Conservation (phyloP, 441 rosid genomes). For the Populus hybrid region DNA sequence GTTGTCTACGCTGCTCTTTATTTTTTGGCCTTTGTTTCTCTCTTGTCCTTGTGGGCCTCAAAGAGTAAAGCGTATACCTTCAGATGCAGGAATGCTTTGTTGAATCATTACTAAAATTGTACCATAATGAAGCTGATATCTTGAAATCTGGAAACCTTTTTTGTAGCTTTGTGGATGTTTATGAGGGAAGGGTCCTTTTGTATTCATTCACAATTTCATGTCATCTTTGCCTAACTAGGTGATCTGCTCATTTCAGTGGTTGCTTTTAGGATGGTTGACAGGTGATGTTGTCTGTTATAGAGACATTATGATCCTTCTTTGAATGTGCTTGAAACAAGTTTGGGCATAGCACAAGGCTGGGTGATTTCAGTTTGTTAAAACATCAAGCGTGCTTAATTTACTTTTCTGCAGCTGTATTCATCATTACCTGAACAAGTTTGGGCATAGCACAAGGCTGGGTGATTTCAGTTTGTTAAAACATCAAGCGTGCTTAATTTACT, state of each 20-base stretch:
- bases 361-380: background rate
- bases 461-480: background rate
- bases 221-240: background rate
- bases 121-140: background rate
- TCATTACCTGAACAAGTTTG: background rate
- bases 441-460: background rate
- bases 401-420: background rate
- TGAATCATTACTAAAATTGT: background rate
- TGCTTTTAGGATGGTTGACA: slow-evolving; percentile 13
- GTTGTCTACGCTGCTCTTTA: background rate
- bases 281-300: background rate
- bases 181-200: background rate
- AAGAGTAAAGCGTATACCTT: background rate
- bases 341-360: background rate
- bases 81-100: background rate
- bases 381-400: background rate
- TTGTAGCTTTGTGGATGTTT: background rate
- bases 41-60: background rate
- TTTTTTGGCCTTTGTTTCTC: background rate
- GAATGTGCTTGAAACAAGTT: slow-evolving; percentile 4
- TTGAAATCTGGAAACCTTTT: background rate
- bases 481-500: background rate
- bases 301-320: background rate
- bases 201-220: background rate
- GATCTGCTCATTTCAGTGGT: background rate